Evolutionary conservation across 371 early-diverging fungal genomes (phyloP), one percentile per base, ranked within the genome.

Genomic region (Parasitella parasitica): DNA sequence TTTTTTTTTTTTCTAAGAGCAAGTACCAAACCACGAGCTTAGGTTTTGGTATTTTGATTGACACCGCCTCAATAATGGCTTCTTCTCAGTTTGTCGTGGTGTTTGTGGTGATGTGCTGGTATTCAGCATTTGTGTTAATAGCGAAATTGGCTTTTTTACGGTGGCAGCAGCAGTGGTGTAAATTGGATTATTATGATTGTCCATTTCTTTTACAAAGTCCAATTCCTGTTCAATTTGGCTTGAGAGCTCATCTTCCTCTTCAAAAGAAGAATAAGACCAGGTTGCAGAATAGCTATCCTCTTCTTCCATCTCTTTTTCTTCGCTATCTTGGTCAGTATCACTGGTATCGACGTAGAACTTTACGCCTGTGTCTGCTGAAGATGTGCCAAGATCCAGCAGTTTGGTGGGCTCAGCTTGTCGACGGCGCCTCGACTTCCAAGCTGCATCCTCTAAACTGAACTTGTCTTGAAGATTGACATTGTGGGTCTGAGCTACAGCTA

Each of bases 51-150:
- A 59, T 55, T 39, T 46, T 3, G 63, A 35, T 38, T 62, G 63
- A 39, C 55, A 62, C 18, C 63, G 27, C 16, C 56, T 62, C 12
- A 62, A 30, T 16, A 35, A 9, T 13, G 13, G 43, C 28, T 41
- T 22, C 16, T 34, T 34, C 11, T 46, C 15, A 32, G 48, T 35
- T 57, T 15, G 16, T 11, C 11, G 2, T 20, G 43, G 9, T 20
- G 43, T 7, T 43, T 16, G 43, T 2, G 43, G 22, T 20, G 46
- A 5, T 46, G 46, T 46, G 20, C 46, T 46, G 20, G 22, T 13
- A 24, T 46, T 46, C 24, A 56, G 12, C 56, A 62, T 62, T 37
- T 62, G 56, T 38, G 56, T 48, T 50, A 62, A 38, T 48, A 62
- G 36, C 8, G 63, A 59, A 51, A 61, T 35, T 22, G 39, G 18